phyloP scores from a whole-genome alignment of 345 rosid species.

The Limnanthes douglasii region DNA sequence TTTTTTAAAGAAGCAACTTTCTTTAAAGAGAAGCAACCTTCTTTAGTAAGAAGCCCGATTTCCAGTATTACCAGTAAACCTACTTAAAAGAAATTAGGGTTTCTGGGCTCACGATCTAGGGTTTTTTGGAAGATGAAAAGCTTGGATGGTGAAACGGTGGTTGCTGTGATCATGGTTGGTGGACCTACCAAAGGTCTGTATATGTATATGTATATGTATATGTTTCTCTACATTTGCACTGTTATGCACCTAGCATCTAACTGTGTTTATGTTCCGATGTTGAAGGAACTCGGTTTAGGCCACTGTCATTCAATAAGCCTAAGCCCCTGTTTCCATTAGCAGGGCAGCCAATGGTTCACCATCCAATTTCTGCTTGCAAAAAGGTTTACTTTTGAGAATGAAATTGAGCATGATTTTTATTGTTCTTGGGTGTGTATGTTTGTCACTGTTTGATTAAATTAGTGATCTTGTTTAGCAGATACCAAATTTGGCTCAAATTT shows the following conservation, averaged over 20 bases:
- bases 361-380: conserved; percentile 84
- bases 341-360: conserved; percentile 86
- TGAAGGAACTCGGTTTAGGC: conserved; percentile 75
- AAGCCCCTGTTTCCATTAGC: conserved; percentile 76
- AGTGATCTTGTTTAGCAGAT: conserved; percentile 21
- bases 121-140: conserved; percentile 37
- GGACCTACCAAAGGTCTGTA: conserved; percentile 73
- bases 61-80: no score
- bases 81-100: no score
- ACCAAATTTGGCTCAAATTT: conserved; percentile 52
- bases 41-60: no score
- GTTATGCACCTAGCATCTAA: no score
- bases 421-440: background rate
- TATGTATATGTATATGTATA: background rate
- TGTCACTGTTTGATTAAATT: background rate
- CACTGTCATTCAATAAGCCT: conserved; percentile 64
- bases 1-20: no score
- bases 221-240: background rate
- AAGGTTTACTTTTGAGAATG: conserved; percentile 22
- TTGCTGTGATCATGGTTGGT: conserved; percentile 87
- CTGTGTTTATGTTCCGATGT: no score
- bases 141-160: conserved; percentile 56
- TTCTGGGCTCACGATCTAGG: no score
- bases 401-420: background rate
- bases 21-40: no score